Base-by-base conservation (phyloP, 1,139 yeast species). In the Kurtzmaniella quercitrusa region DNA sequence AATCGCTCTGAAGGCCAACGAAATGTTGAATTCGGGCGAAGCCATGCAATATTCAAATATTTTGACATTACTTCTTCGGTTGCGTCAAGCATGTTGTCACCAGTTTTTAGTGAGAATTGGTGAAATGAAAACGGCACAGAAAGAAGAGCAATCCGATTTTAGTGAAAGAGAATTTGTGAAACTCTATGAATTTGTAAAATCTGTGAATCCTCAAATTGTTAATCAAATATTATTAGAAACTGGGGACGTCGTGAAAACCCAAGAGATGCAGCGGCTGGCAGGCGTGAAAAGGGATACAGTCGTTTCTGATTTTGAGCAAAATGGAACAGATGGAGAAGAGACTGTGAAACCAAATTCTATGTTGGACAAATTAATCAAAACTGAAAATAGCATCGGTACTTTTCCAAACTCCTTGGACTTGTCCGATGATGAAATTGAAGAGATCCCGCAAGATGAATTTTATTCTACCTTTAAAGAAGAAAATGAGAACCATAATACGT, bases 81-180 rank as follows among this genome's bases (percentile, higher is more conserved):
- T 93, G 52, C 74, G 98, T 47, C 98, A 93, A 63, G 94, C 96
- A 2, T 88, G 97, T 57, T 83, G 91, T 53, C 98, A 93, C 61
- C 80, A 83, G 36, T 82, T 77, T 52, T 67, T 93, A 45, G 93
- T 88, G 33, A 78, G 80, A 47, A 69, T 85, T 42, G 91, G 91
- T 20, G 78, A 72, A 52, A 59, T 68, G 51, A 72, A 63, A 47
- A 64, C 70, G 11, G 60, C 56, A 16, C 54, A 49, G 22, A 47
- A 44, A 21, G 48, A 38, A 33, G 49, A 37, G 9, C 45, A 45
- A 42, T 47, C 33, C 18, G 44, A 19, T 21, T 19, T 9, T 5
- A 33, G 21, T 15, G 23, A 39, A 35, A 48, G 42, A 35, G 54
- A 60, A 44, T 60, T 68, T 66, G 45, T 48, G 34, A 44, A 45